phyloP scores from a whole-genome alignment of 495 filamentous ascomycete species.

The Penicillium samsonianum region DNA sequence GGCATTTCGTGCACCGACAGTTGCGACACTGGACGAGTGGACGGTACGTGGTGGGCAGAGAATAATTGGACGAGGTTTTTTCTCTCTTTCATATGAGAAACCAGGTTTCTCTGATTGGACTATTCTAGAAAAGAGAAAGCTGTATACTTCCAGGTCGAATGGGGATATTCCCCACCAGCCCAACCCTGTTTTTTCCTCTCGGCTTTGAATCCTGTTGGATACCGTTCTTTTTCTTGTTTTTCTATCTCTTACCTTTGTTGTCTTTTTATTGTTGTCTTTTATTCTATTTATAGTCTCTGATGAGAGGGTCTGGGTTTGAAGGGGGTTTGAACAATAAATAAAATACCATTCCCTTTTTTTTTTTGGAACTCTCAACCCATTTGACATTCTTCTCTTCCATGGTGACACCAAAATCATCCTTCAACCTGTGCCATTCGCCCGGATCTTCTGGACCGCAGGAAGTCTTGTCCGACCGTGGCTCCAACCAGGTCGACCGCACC shows the following conservation, averaged over 20 bases:
- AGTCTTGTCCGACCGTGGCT: slow-evolving; percentile 38
- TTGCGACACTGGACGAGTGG: slow-evolving; percentile 31
- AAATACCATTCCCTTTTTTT: no score
- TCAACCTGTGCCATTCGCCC: slow-evolving; percentile 20
- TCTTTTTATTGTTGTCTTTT: neutral
- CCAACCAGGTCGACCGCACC: slow-evolving; percentile 22
- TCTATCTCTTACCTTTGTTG: neutral
- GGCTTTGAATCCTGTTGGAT: slow-evolving; percentile 14
- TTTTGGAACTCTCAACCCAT: no score
- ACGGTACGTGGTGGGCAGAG: slow-evolving; percentile 7
- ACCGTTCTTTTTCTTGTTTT: slow-evolving; percentile 5
- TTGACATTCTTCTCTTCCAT: no score
- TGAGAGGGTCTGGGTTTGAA: neutral
- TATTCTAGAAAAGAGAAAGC: slow-evolving; percentile 7
- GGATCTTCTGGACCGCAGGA: slow-evolving; percentile 38
- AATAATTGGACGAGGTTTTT: neutral
- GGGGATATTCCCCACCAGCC: neutral
- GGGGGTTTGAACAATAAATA: neutral
- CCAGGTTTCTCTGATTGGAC: slow-evolving; percentile 7
- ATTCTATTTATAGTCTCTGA: no score
- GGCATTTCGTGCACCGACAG: slow-evolving; percentile 37
- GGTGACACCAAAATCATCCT: slow-evolving; percentile 1
- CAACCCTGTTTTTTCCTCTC: neutral
- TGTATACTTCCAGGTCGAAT: slow-evolving; percentile 7
- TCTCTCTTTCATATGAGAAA: neutral